Conservation (phyloP, 768 basidiomycete genomes). For the Tylopilus felleus region DNA sequence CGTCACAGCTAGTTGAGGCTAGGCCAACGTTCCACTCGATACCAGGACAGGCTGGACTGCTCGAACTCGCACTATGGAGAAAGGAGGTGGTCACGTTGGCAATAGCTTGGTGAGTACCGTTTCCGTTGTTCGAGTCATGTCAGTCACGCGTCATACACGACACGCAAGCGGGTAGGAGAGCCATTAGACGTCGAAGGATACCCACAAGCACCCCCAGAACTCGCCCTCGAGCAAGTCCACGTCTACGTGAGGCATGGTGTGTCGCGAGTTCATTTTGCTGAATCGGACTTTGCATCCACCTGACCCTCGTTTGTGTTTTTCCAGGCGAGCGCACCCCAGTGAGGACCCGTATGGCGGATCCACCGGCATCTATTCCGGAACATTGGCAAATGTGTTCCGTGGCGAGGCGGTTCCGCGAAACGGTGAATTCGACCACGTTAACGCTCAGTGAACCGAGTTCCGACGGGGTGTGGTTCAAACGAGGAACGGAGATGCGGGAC, state of each 20-base stretch:
- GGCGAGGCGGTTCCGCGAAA: conserved; percentile 47
- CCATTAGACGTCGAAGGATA: conserved; percentile 61
- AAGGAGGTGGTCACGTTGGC: neutral
- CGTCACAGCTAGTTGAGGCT: neutral
- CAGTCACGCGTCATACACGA: neutral
- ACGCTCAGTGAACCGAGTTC: conserved; percentile 6
- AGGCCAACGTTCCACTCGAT: neutral
- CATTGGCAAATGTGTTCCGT: conserved; percentile 67
- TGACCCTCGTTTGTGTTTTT: neutral
- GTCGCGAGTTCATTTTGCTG: conserved; percentile 17
- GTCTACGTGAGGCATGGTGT: conserved; percentile 72
- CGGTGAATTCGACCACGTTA: conserved; percentile 33
- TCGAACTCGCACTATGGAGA: neutral
- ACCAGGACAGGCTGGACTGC: neutral
- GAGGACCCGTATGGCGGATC: conserved; percentile 55
- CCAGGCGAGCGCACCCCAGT: conserved; percentile 78
- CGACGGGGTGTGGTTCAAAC: conserved; percentile 37
- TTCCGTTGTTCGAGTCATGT: neutral
- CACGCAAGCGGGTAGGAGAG: conserved; percentile 34
- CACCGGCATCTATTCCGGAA: conserved; percentile 63
- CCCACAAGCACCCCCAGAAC: conserved; percentile 50
- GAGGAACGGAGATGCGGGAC: conserved; percentile 54
- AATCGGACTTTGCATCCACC: neutral
- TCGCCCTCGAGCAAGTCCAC: conserved; percentile 69
- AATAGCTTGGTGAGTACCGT: conserved; percentile 12